Conservation (phyloP, 2,329 filamentous ascomycete genomes). For the Diplodia seriata region DNA sequence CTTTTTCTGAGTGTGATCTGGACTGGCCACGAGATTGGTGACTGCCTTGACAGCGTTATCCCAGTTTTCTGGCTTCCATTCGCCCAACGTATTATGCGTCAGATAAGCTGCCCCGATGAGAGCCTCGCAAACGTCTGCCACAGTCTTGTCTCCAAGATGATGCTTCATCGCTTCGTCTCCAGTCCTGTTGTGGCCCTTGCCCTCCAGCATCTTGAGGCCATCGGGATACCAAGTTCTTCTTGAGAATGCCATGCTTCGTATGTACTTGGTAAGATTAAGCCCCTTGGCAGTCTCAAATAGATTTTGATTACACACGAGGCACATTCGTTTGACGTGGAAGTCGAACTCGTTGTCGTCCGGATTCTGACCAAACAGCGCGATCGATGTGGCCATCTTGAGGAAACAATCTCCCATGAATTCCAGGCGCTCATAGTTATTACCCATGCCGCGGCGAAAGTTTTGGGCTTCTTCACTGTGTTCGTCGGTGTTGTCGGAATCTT, state of each 20-base stretch:
- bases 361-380: constrained; percentile 79
- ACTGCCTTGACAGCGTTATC: constrained; percentile 70
- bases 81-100: constrained; percentile 55
- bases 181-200: constrained; percentile 66
- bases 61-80: constrained; percentile 58
- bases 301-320: constrained; percentile 89
- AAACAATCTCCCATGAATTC: constrained; percentile 95
- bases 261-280: constrained; percentile 72
- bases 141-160: constrained; percentile 81
- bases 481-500: constrained; percentile 84
- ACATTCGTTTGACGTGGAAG: constrained; percentile 90
- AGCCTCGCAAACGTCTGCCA: constrained; percentile 94
- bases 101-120: constrained; percentile 85
- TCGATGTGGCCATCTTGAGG: constrained; percentile 93
- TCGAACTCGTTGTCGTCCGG: constrained; percentile 83
- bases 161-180: constrained; percentile 63
- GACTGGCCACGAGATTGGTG: constrained; percentile 71
- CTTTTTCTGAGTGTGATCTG: constrained; percentile 70
- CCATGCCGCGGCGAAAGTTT: constrained; percentile 85
- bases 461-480: constrained; percentile 72
- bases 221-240: constrained; percentile 86
- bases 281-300: constrained; percentile 78
- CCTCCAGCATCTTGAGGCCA: constrained; percentile 73
- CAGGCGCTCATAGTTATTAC: constrained; percentile 90
- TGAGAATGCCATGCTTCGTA: constrained; percentile 81